Evolutionary conservation across 2,329 filamentous ascomycete genomes (phyloP).

Genomic region (Penicillium sp.): DNA sequence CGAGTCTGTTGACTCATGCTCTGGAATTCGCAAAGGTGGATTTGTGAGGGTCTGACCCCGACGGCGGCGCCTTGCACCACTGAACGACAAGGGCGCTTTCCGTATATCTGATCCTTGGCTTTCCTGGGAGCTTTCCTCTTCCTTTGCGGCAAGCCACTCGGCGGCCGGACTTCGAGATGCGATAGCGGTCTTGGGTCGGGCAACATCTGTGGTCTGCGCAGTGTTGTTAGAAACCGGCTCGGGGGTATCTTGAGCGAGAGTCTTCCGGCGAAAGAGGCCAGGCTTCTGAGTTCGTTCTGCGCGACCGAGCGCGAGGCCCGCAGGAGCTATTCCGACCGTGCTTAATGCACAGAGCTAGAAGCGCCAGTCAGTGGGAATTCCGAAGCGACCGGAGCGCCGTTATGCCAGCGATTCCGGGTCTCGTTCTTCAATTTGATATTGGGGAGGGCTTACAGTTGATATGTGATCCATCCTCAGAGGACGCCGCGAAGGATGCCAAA

Average conservation of each 20-base stretch:
- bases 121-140: conserved; percentile 16
- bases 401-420: not conserved
- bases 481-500: conserved; percentile 30
- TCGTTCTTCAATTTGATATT: not conserved
- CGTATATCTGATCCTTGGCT: conserved; percentile 20
- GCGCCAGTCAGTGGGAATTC: conserved; percentile 10
- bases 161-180: conserved; percentile 17
- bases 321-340: conserved; percentile 61
- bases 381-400: not conserved
- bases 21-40: conserved; percentile 29
- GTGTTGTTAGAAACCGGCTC: conserved; percentile 14
- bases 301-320: conserved; percentile 59
- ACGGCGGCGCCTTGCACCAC: conserved; percentile 33
- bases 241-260: conserved; percentile 24
- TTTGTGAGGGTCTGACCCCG: conserved; percentile 41
- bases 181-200: conserved; percentile 23
- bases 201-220: conserved; percentile 15
- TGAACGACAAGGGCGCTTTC: conserved; percentile 30
- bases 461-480: conserved; percentile 43
- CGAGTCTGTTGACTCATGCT: conserved; percentile 25
- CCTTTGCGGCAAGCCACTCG: conserved; percentile 16
- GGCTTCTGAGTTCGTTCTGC: conserved; percentile 44
- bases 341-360: conserved; percentile 62
- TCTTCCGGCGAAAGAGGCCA: conserved; percentile 30
- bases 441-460: conserved; percentile 35